phyloP scores from a whole-genome alignment of 305 asterid species.

The Ilex paraguariensis region DNA sequence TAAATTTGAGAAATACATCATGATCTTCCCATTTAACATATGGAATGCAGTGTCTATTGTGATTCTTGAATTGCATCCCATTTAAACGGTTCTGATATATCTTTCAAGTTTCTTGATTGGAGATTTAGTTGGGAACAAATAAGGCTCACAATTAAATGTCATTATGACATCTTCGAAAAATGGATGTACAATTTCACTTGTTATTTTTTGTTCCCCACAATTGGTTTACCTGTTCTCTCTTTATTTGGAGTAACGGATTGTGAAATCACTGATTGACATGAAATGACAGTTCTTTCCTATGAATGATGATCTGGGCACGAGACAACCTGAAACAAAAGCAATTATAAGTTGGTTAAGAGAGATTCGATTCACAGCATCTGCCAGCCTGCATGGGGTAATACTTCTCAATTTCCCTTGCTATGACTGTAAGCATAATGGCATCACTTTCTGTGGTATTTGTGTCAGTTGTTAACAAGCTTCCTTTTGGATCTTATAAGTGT shows the following conservation, averaged over 20 bases:
- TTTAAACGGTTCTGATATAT: no score
- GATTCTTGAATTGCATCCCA: no score
- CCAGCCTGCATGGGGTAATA: constrained; percentile 93
- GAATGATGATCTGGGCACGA: constrained; percentile 72
- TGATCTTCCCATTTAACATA: no score
- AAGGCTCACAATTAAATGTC: background rate
- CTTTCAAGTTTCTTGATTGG: no score
- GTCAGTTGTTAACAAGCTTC: no score
- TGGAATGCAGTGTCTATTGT: no score
- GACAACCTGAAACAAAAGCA: constrained; percentile 98
- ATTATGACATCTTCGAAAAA: no score
- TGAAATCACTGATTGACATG: constrained; percentile 45
- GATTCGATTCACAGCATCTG: constrained; percentile 81
- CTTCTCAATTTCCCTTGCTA: constrained; percentile 17
- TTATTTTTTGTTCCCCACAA: background rate
- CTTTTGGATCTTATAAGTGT: no score
- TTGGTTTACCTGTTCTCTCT: constrained; percentile 1
- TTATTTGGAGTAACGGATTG: constrained; percentile 22
- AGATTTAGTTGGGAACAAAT: background rate
- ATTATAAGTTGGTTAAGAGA: constrained; percentile 78
- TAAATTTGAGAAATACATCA: no score
- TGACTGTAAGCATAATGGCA: background rate
- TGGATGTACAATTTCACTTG: background rate
- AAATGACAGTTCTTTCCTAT: constrained; percentile 86
- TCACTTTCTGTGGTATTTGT: no score